Percentiles rank a stretch among this genome's conserved stretches.
Evolutionary conservation across 2,329 filamentous ascomycete species (phyloP).

Genomic region (Uncinocarpus reesii): DNA sequence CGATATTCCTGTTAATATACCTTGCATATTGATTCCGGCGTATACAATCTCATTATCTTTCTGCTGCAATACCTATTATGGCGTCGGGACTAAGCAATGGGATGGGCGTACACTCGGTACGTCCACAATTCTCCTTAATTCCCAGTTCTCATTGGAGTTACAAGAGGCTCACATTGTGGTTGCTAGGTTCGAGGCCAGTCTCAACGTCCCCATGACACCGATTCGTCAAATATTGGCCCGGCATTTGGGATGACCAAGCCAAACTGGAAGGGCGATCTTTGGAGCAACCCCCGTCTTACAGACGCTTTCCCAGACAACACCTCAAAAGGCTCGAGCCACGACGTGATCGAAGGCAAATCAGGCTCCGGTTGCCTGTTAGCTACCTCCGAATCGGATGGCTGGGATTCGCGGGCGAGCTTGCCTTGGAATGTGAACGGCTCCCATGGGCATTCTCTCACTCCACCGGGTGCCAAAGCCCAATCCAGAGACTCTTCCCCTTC

Average conservation of each 20-base stretch:
- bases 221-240: conserved; percentile 32
- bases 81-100: conserved; percentile 30
- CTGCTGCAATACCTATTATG: conserved; percentile 23
- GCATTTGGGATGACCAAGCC: conserved; percentile 37
- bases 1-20: conserved; percentile 6
- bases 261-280: conserved; percentile 43
- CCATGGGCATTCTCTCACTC: conserved; percentile 34
- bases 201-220: conserved; percentile 32
- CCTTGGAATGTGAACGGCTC: conserved; percentile 51
- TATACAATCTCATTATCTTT: too few species aligned
- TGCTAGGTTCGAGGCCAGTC: conserved; percentile 17
- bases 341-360: conserved; percentile 45
- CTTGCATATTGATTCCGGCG: conserved; percentile 13
- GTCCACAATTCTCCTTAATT: too few species aligned
- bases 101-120: conserved; percentile 31
- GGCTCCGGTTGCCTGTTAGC: conserved; percentile 60
- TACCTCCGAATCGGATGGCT: conserved; percentile 58
- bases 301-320: conserved; percentile 2
- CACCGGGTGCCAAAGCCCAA: conserved; percentile 28
- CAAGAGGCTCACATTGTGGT: conserved; percentile 14
- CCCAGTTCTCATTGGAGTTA: not conserved
- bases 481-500: conserved; percentile 32
- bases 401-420: conserved; percentile 43
- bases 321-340: conserved; percentile 19
- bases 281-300: conserved; percentile 39